Evolutionary conservation across 2,329 filamentous ascomycete genomes (phyloP), one percentile per base, ranked within the genome.

Genomic region (Neopestalotiopsis sp.): DNA sequence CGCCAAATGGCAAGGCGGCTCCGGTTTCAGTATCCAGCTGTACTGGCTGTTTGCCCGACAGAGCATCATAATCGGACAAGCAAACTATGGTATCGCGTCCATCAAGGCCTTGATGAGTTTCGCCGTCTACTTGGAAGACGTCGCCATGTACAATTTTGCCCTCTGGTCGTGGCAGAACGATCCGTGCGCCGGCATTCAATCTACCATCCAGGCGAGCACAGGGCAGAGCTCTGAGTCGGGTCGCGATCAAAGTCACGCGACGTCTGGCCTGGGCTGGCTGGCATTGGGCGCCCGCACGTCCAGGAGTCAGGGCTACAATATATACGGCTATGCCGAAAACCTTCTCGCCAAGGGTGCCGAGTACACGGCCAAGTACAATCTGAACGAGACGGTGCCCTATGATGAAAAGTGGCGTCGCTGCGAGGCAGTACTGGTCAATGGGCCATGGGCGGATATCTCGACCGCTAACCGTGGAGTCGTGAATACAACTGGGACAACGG

Each of bases 31-130:
- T 7, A 81, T 75, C 62, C 79, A 81, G 72, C 73, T 83, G 1
- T 83, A 83, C 70, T 82, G 81, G 79, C 74, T 82, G 0, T 81
- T 84, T 67, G 77, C 79, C 3, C 73, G 78, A 0, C 81, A 83
- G 71, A 77, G 75, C 0, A 76, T 79, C 32, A 77, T 78, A 5
- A 77, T 82, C 65, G 81, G 82, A 0, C 81, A 84, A 67, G 82
- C 80, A 1, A 83, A 83, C 70, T 83, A 83, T 67, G 81, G 81
- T 2, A 79, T 83, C 74, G 78, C 75, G 4, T 81, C 77, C 63
- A 82, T 82, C 66, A 80, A 81, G 67, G 77, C 79, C 1, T 70
- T 83, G 3, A 70, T 83, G 7, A 75, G 71, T 10, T 83, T 82
- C 67, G 79, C 81, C 0, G 80, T 82, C 1, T 84, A 81, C 40